Evolutionary conservation across 1,284 basidiomycete species (phyloP).

Genomic region (Athelia sp.): DNA sequence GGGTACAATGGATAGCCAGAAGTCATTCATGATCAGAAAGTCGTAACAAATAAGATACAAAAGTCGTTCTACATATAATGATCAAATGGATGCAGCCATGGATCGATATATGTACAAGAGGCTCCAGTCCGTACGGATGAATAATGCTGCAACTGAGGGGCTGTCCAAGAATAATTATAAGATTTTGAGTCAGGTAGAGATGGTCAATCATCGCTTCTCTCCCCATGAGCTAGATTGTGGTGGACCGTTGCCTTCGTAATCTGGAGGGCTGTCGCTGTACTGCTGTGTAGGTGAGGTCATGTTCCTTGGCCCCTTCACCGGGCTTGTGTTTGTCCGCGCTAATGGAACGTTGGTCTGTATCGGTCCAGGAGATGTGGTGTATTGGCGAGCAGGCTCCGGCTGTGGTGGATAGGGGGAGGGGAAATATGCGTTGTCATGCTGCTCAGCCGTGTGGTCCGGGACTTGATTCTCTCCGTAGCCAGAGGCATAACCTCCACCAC

Average conservation of each 20-base stretch:
- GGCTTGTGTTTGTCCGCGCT: conserved; percentile 26
- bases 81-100: too few species aligned
- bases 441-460: neutral
- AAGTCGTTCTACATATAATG: too few species aligned
- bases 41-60: too few species aligned
- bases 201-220: conserved; percentile 13
- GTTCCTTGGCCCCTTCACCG: conserved; percentile 34
- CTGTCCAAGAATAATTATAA: too few species aligned
- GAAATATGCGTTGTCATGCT: too few species aligned
- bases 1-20: too few species aligned
- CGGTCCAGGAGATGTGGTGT: conserved; percentile 20
- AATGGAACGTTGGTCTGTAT: conserved; percentile 27
- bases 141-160: too few species aligned
- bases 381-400: conserved; percentile 21
- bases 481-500: conserved; percentile 37
- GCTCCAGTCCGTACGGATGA: too few species aligned
- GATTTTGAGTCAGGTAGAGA: too few species aligned
- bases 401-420: conserved; percentile 14
- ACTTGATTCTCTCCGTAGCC: conserved; percentile 43
- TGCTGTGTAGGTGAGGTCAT: conserved; percentile 24
- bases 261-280: conserved; percentile 55
- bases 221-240: conserved; percentile 46
- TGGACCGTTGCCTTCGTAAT: conserved; percentile 41
- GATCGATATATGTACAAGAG: too few species aligned
- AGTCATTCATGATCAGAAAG: too few species aligned